Evolutionary conservation across 306 rosid genomes (phyloP).

Genomic region (Malus asiatica): DNA sequence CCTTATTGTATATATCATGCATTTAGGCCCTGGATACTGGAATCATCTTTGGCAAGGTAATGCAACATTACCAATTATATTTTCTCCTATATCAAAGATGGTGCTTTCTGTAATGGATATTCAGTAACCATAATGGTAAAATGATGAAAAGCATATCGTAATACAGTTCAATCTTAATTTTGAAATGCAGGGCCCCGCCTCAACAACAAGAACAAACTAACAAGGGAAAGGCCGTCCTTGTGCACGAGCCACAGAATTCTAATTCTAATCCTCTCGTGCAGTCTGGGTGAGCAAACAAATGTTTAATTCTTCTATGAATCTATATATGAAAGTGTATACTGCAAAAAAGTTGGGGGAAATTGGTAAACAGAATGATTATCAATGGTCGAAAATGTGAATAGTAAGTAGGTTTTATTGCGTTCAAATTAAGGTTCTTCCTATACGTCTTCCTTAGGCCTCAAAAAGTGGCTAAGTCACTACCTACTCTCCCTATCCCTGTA

Average conservation of each 20-base stretch:
- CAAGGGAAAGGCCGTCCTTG: neutral
- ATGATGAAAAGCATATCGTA: neutral
- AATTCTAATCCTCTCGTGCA: neutral
- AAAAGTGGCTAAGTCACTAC: neutral
- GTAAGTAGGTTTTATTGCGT: neutral
- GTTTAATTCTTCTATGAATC: neutral
- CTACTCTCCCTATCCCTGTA: neutral
- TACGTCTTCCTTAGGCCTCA: neutral
- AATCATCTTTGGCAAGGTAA: conserved; percentile 9
- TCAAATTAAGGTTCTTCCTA: neutral
- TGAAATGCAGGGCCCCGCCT: neutral
- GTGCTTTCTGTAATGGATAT: neutral
- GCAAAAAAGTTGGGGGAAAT: neutral
- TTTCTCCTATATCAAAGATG: neutral
- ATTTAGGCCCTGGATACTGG: conserved; percentile 2
- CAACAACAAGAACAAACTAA: neutral
- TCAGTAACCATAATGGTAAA: neutral
- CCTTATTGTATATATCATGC: neutral
- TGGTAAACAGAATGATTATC: neutral
- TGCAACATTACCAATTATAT: neutral
- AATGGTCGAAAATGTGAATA: neutral
- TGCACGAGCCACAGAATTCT: neutral
- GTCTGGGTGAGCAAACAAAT: neutral
- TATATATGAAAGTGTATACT: neutral
- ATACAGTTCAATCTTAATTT: neutral